These are phyloP conservation scores for Suillus clintonianus DNA, from an alignment of 768 basidiomycete species.

Conservation along the genomic window DNA sequence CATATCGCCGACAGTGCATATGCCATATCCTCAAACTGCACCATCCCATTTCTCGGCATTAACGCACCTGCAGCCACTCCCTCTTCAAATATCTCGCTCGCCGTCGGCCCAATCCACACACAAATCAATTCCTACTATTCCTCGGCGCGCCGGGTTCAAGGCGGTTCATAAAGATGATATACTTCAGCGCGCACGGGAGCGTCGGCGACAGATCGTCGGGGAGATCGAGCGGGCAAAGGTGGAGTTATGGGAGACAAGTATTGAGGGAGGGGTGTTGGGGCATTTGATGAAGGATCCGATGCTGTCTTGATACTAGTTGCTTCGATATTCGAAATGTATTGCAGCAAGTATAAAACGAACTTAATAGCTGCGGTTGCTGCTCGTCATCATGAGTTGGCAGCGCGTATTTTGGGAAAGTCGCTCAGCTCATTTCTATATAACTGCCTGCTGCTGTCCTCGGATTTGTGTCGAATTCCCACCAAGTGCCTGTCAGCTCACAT, in stretches of 20 bases:
- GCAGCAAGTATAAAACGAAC: neutral
- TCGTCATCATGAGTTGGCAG: neutral
- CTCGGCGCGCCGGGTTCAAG: neutral
- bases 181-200: slow-evolving; percentile 53
- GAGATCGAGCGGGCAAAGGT: slow-evolving; percentile 64
- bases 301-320: neutral
- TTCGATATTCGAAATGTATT: neutral
- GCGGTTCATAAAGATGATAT: slow-evolving; percentile 42
- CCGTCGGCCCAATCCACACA: slow-evolving; percentile 9
- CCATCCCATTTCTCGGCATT: neutral
- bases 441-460: no score
- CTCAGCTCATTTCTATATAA: no score
- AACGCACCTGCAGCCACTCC: slow-evolving; percentile 2
- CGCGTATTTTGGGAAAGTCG: neutral
- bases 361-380: neutral
- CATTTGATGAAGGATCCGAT: slow-evolving; percentile 42
- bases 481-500: no score
- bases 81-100: slow-evolving; percentile 12
- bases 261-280: slow-evolving; percentile 66
- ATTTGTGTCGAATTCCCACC: no score
- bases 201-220: slow-evolving; percentile 49
- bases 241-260: slow-evolving; percentile 72
- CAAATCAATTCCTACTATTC: neutral
- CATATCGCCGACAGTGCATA: neutral
- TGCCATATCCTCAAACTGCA: neutral